Evolutionary conservation across 2,329 filamentous ascomycete genomes (phyloP).

Genomic region (Cercospora brassicicola): DNA sequence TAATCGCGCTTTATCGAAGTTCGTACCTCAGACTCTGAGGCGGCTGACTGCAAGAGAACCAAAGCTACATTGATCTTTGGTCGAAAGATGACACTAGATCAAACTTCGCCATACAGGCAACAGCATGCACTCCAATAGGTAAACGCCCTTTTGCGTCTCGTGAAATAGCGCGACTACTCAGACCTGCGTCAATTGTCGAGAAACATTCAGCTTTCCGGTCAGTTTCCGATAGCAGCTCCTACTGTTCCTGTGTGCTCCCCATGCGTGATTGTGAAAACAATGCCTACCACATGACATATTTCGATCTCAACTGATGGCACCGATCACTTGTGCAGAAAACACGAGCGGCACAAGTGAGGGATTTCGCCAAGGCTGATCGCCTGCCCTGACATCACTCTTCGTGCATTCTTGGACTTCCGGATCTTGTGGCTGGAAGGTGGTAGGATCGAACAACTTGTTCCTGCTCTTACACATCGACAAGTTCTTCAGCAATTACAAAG

Average conservation of each 20-base stretch:
- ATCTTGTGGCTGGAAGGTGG: background rate
- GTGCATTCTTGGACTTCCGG: background rate
- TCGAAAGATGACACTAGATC: background rate
- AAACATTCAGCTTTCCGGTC: background rate
- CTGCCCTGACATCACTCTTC: slow-evolving; percentile 7
- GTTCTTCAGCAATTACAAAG: background rate
- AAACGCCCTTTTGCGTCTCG: background rate
- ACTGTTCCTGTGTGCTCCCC: background rate
- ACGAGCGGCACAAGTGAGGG: background rate
- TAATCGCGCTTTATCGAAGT: background rate
- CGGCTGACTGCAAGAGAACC: background rate
- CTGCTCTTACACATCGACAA: background rate
- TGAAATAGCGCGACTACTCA: background rate
- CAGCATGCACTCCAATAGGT: background rate
- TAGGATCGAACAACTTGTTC: background rate
- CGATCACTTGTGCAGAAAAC: background rate
- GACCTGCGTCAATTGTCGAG: background rate
- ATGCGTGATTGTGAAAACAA: background rate
- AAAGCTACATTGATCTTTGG: background rate
- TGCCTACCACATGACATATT: background rate
- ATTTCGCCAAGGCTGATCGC: background rate
- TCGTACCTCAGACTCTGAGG: background rate
- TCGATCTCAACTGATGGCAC: background rate
- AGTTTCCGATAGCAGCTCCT: background rate
- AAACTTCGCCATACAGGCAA: background rate